Evolutionary conservation across 768 basidiomycete species (phyloP).

Genomic region (Podaxis mareebaensis): DNA sequence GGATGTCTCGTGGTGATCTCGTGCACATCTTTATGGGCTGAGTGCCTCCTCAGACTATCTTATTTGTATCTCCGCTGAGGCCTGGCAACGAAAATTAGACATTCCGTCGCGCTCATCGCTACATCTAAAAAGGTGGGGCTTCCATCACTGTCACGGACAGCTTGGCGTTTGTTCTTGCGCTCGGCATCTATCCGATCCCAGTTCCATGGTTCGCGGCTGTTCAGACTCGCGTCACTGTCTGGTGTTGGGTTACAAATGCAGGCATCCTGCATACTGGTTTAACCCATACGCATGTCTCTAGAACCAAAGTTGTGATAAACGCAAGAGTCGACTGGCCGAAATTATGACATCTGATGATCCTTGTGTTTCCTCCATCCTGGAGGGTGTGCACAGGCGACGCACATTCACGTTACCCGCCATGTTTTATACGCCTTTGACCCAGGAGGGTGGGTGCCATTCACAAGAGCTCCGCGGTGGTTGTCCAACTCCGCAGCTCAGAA

Average conservation of each 20-base stretch:
- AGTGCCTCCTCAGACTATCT: neutral
- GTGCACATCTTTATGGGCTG: no score
- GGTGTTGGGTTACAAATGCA: neutral
- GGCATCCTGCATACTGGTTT: neutral
- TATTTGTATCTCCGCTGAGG: neutral
- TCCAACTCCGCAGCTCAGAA: neutral
- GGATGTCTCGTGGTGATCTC: no score
- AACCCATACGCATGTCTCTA: neutral
- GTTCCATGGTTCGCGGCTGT: conserved; percentile 10
- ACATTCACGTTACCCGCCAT: conserved; percentile 3
- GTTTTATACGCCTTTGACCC: neutral
- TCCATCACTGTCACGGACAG: neutral
- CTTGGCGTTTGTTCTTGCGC: neutral
- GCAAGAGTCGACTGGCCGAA: neutral
- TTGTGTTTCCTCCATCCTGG: neutral
- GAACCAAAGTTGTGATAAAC: neutral
- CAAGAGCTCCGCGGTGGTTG: neutral
- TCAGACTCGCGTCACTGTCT: neutral
- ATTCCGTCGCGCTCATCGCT: neutral
- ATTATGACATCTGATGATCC: conserved; percentile 10
- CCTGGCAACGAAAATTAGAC: neutral
- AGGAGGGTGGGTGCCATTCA: neutral
- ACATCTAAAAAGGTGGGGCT: neutral
- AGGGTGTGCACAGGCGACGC: neutral
- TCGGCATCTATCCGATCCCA: conserved; percentile 1